These are phyloP conservation scores for Tricholoma sp. DNA, from an alignment of 768 basidiomycete genomes.

Conservation along the genomic window DNA sequence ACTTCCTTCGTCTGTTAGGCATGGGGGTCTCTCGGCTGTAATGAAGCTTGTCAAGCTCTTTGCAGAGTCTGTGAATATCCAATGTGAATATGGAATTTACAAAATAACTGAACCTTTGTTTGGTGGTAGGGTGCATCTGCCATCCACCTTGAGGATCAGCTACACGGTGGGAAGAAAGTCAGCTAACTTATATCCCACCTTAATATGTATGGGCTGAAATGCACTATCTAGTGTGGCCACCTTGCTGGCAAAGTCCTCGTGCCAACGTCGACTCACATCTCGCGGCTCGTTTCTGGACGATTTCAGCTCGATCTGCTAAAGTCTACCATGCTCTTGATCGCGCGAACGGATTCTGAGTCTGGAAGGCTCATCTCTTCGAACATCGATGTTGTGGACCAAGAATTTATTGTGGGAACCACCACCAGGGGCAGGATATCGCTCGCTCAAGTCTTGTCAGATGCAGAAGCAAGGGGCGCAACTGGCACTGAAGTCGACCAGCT, in stretches of 20 bases:
- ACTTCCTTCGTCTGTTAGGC: slow-evolving; percentile 40
- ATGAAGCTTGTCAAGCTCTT: slow-evolving; percentile 95
- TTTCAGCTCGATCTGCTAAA: slow-evolving; percentile 91
- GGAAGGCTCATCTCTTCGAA: slow-evolving; percentile 81
- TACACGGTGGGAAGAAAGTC: slow-evolving; percentile 91
- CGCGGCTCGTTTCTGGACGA: slow-evolving; percentile 77
- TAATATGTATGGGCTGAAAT: slow-evolving; percentile 5
- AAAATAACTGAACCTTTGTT: neutral
- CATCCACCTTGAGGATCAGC: slow-evolving; percentile 91
- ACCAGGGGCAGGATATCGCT: slow-evolving; percentile 44
- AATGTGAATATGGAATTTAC: neutral
- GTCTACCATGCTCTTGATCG: slow-evolving; percentile 84
- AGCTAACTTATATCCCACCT: slow-evolving; percentile 1
- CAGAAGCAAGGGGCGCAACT: slow-evolving; percentile 55
- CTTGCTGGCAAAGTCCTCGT: slow-evolving; percentile 91
- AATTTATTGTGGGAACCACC: slow-evolving; percentile 65
- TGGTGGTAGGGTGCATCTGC: slow-evolving; percentile 68
- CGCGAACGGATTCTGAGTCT: slow-evolving; percentile 88
- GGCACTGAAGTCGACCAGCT: slow-evolving; percentile 68
- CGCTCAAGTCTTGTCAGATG: slow-evolving; percentile 65
- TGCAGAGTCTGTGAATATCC: slow-evolving; percentile 70
- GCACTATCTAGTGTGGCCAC: slow-evolving; percentile 62
- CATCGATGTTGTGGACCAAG: slow-evolving; percentile 78
- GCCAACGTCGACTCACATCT: slow-evolving; percentile 81
- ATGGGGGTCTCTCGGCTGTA: slow-evolving; percentile 88